Base-by-base conservation (phyloP, 306 rosid species). In the Quercus ilex region DNA sequence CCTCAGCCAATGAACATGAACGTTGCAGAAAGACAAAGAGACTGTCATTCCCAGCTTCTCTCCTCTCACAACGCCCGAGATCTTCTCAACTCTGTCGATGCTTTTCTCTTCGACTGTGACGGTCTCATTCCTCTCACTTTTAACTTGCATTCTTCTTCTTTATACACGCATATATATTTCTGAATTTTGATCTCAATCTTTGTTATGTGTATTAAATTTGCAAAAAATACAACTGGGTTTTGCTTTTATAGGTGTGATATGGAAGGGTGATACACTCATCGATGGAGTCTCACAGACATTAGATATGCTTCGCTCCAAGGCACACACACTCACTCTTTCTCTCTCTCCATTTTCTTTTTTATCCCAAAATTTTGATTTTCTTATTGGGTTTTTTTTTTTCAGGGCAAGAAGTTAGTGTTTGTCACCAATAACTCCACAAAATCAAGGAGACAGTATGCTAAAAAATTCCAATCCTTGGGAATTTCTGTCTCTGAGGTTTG, bases 41-140 rank as follows among this genome's bases (percentile, higher is more conserved):
- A 13, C 5, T 12, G 18, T 23, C 7, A 23, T 3, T 49, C 88
- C 1, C 81, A 71, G 21, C 51, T 13, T 73, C 94, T 95, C 26
- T 86, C 94, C 23, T 8, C 83, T 62, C 71, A 68, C 6, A 89
- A 80, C 78, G 81, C 77, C 79, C 80, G 56, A 33, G 63, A 84
- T 43, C 88, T 95, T 46, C 60, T 95, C 13, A 83, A 89, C 77
- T 90, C 99, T 72, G 87, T 91, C 20, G 88, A 92, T 60, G 96
- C 99, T 60, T 95, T 91, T 74, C 87, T 95, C 85, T 95, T 95
- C 81, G 99, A 95, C 59, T 95, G 99, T 89, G 99, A 95, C 33
- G 98, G 97, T 94, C 51, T 12, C 4, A 63, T 68, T 7, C n/a
- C 21, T n/a, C 3, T 0, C 1, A 53, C 38, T 26, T 10, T 56